phyloP scores from a whole-genome alignment of 352 stramenopile genomes.

The Phytophthora foliorum region DNA sequence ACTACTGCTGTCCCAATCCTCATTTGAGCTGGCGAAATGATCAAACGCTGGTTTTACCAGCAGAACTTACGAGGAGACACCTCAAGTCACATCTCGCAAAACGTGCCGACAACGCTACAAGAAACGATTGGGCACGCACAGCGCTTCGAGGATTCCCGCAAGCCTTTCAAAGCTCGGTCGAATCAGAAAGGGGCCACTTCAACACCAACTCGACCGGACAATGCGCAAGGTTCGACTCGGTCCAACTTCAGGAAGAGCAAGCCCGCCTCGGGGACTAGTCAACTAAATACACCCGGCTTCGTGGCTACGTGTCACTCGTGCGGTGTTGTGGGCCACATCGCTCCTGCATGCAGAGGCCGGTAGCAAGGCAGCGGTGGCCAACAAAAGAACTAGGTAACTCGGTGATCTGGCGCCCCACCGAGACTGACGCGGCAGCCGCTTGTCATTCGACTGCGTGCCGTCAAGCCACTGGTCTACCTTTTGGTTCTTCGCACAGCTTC shows the following conservation, averaged over 20 bases:
- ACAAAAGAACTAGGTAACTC: conserved; percentile 9
- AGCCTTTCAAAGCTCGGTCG: background rate
- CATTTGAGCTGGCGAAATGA: background rate
- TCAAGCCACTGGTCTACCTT: conserved; percentile 2
- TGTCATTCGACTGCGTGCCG: background rate
- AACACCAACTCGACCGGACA: background rate
- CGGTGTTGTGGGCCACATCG: conserved; percentile 1
- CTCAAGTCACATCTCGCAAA: conserved; percentile 12
- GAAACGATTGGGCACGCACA: conserved; percentile 15
- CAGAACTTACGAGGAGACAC: conserved; percentile 4
- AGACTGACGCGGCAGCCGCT: background rate
- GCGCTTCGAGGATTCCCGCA: conserved; percentile 13
- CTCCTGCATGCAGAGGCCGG: conserved; percentile 9
- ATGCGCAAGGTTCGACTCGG: background rate
- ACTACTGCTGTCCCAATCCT: background rate
- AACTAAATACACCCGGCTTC: background rate
- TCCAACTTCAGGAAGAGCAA: conserved; percentile 3
- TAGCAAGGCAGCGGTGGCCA: background rate
- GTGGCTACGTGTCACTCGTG: background rate
- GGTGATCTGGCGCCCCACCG: background rate
- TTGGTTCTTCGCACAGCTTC: background rate
- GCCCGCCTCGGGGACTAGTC: background rate
- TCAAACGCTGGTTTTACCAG: background rate
- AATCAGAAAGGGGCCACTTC: conserved; percentile 9
- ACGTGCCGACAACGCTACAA: conserved; percentile 3